phyloP scores from a whole-genome alignment of 176 grass and related monocot species.

The Dactylis glomerata region DNA sequence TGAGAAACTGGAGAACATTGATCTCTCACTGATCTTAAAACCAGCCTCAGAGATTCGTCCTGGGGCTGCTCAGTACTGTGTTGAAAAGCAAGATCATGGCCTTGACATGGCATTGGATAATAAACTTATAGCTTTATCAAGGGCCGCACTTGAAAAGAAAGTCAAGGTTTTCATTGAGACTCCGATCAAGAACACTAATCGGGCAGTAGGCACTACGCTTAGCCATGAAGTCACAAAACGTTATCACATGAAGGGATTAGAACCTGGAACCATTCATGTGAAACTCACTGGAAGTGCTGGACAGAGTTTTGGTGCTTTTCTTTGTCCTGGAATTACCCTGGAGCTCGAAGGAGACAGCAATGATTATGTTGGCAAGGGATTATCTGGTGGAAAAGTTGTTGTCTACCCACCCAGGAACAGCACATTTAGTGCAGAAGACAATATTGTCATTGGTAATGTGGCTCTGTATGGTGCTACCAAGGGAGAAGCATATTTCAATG shows the following conservation, averaged over 20 bases:
- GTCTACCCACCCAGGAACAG: slow-evolving; percentile 86
- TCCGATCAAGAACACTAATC: slow-evolving; percentile 71
- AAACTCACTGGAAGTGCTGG: slow-evolving; percentile 89
- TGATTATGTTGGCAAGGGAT: slow-evolving; percentile 97
- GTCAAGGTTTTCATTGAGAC: slow-evolving; percentile 72
- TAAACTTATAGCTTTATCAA: slow-evolving; percentile 67
- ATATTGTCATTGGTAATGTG: slow-evolving; percentile 99
- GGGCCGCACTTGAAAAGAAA: slow-evolving; percentile 60
- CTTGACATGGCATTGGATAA: slow-evolving; percentile 89
- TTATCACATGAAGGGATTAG: slow-evolving; percentile 84
- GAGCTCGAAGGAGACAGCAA: slow-evolving; percentile 98
- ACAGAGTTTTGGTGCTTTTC: slow-evolving; percentile 91
- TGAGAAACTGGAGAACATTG: slow-evolving; percentile 93
- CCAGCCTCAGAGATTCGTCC: slow-evolving; percentile 80
- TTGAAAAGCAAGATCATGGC: slow-evolving; percentile 93
- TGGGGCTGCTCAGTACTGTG: slow-evolving; percentile 76
- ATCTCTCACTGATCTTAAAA: slow-evolving; percentile 85
- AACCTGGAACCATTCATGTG: slow-evolving; percentile 73
- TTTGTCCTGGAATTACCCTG: slow-evolving; percentile 91
- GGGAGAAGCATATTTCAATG: slow-evolving; percentile 96
- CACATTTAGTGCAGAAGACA: slow-evolving; percentile 79
- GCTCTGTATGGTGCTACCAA: slow-evolving; percentile 91
- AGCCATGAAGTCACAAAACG: slow-evolving; percentile 92
- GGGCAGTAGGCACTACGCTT: slow-evolving; percentile 89
- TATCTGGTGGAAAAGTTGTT: slow-evolving; percentile 94